phyloP scores from a whole-genome alignment of 169 alveolate genomes.

The Eimeria acervulina region DNA sequence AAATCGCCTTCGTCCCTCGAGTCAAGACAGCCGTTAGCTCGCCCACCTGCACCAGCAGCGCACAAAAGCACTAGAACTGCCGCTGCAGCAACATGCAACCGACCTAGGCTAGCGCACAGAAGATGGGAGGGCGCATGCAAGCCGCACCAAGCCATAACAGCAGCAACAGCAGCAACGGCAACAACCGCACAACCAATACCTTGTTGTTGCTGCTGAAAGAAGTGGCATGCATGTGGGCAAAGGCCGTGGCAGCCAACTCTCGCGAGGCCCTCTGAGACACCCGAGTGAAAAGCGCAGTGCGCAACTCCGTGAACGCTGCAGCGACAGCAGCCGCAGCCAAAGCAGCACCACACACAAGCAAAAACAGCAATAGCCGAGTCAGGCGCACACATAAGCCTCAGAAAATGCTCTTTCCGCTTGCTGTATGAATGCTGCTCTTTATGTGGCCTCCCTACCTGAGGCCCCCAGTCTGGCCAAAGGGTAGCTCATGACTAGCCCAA shows the following conservation, averaged over 20 bases:
- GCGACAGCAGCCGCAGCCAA: constrained; percentile 10
- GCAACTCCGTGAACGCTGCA: constrained; percentile 87
- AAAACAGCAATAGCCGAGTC: not conserved
- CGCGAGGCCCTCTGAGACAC: constrained; percentile 87
- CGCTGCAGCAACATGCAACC: not conserved
- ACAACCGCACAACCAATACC: constrained; percentile 10
- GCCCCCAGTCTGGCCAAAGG: constrained; percentile 79
- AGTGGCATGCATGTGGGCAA: constrained; percentile 84
- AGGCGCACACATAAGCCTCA: not conserved
- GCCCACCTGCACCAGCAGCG: constrained; percentile 80
- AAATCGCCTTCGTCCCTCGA: constrained; percentile 86
- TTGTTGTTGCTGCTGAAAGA: constrained; percentile 66
- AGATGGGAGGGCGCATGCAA: not conserved
- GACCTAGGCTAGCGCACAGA: not conserved
- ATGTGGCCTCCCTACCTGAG: constrained; percentile 49
- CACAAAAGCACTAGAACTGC: not conserved
- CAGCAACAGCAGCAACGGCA: not conserved
- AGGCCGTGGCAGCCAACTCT: constrained; percentile 84
- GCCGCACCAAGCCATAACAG: not conserved
- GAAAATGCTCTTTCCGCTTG: not conserved
- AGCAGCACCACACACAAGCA: not conserved
- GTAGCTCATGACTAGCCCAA: constrained; percentile 43
- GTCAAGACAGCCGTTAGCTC: constrained; percentile 85
- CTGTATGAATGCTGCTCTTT: not conserved
- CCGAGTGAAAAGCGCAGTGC: constrained; percentile 86